Conservation (phyloP, 495 filamentous ascomycete genomes). For the Saxophila tyrrhenica region DNA sequence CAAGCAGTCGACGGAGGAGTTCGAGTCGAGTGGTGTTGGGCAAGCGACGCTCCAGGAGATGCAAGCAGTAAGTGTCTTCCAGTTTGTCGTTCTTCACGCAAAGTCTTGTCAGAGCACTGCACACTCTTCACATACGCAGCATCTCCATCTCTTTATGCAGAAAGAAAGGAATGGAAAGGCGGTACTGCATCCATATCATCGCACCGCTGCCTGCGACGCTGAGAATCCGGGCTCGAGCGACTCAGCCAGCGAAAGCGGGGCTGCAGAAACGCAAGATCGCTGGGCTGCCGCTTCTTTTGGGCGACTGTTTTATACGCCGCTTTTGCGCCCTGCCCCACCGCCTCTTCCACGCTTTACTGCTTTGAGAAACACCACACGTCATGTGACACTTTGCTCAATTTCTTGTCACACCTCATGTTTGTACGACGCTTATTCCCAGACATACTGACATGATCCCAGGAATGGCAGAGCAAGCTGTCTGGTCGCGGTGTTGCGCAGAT, state of each 20-base stretch:
- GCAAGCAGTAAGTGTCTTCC: conserved; percentile 50
- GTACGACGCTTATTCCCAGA: not conserved
- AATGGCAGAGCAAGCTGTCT: conserved; percentile 85
- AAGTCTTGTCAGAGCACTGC: conserved; percentile 6
- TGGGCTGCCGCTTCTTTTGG: conserved; percentile 14
- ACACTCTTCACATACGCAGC: conserved; percentile 1
- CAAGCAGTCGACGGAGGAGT: conserved; percentile 76
- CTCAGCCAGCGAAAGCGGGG: conserved; percentile 11
- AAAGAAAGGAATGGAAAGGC: too few relatives aligned
- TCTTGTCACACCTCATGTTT: not conserved
- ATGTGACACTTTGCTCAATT: not conserved
- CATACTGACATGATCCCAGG: conserved; percentile 38
- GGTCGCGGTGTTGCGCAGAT: conserved; percentile 71
- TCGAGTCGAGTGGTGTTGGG: conserved; percentile 91
- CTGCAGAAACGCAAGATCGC: conserved; percentile 10
- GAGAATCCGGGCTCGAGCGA: not conserved
- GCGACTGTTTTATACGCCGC: conserved; percentile 18
- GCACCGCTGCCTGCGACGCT: not conserved
- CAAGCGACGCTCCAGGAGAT: conserved; percentile 73
- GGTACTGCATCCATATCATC: not conserved
- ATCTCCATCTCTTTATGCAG: not conserved
- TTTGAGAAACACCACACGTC: conserved; percentile 5
- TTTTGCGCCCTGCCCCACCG: conserved; percentile 5
- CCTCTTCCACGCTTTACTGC: conserved; percentile 12
- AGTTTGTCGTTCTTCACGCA: not conserved